Percentiles rank a stretch among this genome's conserved stretches.
Evolutionary conservation across 345 rosid species (phyloP).

Genomic region (Eucalyptus paniculata): DNA sequence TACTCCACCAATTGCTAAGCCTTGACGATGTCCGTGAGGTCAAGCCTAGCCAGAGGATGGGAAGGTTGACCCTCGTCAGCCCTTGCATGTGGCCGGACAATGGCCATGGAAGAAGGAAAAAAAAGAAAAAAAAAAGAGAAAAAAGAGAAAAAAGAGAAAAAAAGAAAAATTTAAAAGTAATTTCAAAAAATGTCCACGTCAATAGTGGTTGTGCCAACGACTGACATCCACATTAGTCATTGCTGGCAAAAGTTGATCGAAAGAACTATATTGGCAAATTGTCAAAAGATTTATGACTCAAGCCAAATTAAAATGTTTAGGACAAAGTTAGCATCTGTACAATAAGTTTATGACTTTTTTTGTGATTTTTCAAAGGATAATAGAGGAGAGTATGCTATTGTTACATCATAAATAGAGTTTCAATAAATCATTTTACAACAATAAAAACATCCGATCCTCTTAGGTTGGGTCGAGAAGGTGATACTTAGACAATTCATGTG

Average conservation of each 20-base stretch:
- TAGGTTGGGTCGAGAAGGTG: neutral
- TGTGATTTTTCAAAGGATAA: neutral
- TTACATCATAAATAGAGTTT: neutral
- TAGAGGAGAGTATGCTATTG: neutral
- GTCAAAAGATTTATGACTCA: too few relatives aligned
- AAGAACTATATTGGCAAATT: too few relatives aligned
- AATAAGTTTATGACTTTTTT: too few relatives aligned
- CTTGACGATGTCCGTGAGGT: fast-evolving
- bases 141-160: too few relatives aligned
- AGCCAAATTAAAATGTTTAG: too few relatives aligned
- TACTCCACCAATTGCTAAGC: neutral
- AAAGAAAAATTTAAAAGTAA: too few relatives aligned
- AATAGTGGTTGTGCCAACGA: neutral
- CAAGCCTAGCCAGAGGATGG: neutral
- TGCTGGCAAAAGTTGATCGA: neutral
- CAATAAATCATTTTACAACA: neutral
- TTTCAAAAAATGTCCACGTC: too few relatives aligned
- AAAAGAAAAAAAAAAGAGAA: too few relatives aligned
- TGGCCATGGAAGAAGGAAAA: neutral
- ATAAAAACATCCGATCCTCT: neutral
- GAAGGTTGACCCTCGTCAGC: fast-evolving
- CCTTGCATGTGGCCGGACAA: fast-evolving
- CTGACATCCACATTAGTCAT: neutral
- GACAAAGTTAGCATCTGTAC: neutral
- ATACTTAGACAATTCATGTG: too few relatives aligned